Evolutionary conservation across 129 eudicot genomes (phyloP), one percentile per base, ranked within the genome.

Genomic region (Flaveria sonorensis): DNA sequence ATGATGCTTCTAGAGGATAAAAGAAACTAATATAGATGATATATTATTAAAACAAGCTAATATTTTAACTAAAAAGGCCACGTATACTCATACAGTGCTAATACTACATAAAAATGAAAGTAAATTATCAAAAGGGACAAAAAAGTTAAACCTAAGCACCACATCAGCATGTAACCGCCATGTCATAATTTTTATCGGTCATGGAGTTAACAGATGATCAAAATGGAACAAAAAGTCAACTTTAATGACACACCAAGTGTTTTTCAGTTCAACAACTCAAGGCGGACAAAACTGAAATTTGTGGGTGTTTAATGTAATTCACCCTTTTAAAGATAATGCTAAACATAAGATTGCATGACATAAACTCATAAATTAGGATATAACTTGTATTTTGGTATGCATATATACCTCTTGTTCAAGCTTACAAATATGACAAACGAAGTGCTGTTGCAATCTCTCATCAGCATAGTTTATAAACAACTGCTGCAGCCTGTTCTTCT

Each of bases 371-470:
- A 9, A 53, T 32, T 63, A 47, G 20, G 51, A 48, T 62, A 30
- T 20, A 62, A 6, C 69, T 43, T 56, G 21, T 30, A 28, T 26
- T 28, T 18, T 12, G 14, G 40, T 10, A 14, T 56, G 26, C 11
- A 24, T 42, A 40, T 20, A 50, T 42, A 95, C 99, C 96, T 91
- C 96, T 78, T 95, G 96, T 81, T 92, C 87, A 80, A 89, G 99
- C 83, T 95, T 95, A 82, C 91, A 86, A 51, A 92, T 90, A 82
- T 88, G 96, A 1, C 96, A 88, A 77, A 83, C 85, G 76, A 89
- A 87, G 83, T 95, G 99, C 71, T 89, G 95, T 82, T 92, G 99
- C 78, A 95, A 82, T 78, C 95, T 89, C 92, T 95, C 97, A 83
- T 92, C 91, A 67, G 99, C 95, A 85, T 95, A 95, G 84, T 95